Conservation (phyloP, 202 grass and related monocot species). For the Panicum hallii region DNA sequence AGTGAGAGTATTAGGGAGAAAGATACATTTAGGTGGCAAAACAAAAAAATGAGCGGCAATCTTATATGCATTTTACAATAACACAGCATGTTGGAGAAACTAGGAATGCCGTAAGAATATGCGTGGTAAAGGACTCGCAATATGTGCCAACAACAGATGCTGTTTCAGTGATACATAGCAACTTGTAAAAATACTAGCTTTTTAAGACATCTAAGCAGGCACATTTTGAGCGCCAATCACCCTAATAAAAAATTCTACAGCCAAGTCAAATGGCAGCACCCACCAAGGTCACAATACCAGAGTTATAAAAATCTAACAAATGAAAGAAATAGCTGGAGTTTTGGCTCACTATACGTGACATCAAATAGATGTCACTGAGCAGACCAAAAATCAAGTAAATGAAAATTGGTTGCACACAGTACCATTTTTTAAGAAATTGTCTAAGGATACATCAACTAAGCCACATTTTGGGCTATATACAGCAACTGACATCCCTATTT, state of each 20-base stretch:
- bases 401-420: neutral
- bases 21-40: neutral
- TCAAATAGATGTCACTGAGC: neutral
- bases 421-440: neutral
- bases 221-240: neutral
- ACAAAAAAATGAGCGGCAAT: neutral
- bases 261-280: neutral
- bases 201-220: neutral
- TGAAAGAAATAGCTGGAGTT: neutral
- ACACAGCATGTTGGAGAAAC: neutral
- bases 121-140: neutral
- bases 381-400: neutral
- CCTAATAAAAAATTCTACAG: neutral
- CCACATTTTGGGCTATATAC: neutral
- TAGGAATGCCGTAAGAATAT: constrained; percentile 1
- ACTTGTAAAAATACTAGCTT: neutral
- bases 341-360: neutral
- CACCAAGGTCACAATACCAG: neutral
- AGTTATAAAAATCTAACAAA: neutral
- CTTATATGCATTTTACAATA: constrained; percentile 3
- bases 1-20: constrained; percentile 34
- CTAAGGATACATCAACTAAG: neutral
- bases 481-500: neutral
- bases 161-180: neutral
- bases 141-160: constrained; percentile 1